phyloP scores from a whole-genome alignment of 2,329 filamentous ascomycete genomes.

The Fusarium sp. region DNA sequence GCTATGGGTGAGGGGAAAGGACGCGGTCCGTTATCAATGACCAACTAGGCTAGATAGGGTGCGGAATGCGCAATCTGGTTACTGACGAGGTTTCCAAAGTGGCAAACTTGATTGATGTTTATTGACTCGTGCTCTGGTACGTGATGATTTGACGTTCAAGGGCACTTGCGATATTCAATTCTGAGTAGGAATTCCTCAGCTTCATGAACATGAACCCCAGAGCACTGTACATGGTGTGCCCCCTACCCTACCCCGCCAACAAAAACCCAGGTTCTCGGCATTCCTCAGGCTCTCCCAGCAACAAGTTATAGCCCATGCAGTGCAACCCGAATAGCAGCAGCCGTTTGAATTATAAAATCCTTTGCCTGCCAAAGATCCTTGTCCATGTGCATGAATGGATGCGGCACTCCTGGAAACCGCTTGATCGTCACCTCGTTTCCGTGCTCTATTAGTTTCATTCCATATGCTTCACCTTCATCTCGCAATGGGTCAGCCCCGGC shows the following conservation, averaged over 20 bases:
- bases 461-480: slow-evolving; percentile 63
- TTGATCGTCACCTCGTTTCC: slow-evolving; percentile 59
- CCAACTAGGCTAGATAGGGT: neutral
- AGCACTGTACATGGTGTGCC: neutral
- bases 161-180: neutral
- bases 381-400: slow-evolving; percentile 64
- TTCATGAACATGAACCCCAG: neutral
- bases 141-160: neutral
- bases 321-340: slow-evolving; percentile 47
- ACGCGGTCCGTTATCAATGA: neutral
- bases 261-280: neutral
- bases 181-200: neutral
- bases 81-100: neutral
- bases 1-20: neutral
- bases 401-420: slow-evolving; percentile 60
- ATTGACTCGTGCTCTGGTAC: neutral
- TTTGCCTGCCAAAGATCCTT: slow-evolving; percentile 51
- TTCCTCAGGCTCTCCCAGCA: neutral
- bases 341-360: slow-evolving; percentile 49
- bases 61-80: too few species aligned
- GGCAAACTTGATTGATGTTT: neutral
- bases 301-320: slow-evolving; percentile 4
- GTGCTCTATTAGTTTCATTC: slow-evolving; percentile 53
- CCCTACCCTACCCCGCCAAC: neutral
- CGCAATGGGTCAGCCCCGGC: slow-evolving; percentile 58